These are phyloP conservation scores for Irpex lacteus DNA, from an alignment of 1,284 basidiomycete species.

Conservation along the genomic window DNA sequence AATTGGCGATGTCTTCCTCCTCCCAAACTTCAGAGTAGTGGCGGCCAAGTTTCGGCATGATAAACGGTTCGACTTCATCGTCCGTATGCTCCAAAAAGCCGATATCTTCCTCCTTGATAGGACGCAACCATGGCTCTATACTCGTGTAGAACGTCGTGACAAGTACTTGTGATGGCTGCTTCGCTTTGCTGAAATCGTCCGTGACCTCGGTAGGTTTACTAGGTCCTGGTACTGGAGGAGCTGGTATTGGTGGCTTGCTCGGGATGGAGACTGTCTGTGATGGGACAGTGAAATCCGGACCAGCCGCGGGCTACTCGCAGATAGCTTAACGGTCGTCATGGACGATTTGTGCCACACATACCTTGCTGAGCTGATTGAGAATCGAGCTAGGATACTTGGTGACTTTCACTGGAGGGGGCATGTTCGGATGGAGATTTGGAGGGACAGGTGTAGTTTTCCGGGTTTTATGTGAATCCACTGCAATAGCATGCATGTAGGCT, in stretches of 20 bases:
- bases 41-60: slow-evolving; percentile 83
- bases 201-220: slow-evolving; percentile 78
- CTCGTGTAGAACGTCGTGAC: slow-evolving; percentile 79
- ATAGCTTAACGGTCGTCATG: background rate
- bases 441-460: slow-evolving; percentile 55
- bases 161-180: slow-evolving; percentile 62
- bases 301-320: slow-evolving; percentile 34
- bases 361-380: slow-evolving; percentile 50
- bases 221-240: slow-evolving; percentile 73
- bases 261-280: slow-evolving; percentile 51
- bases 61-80: slow-evolving; percentile 84
- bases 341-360: slow-evolving; percentile 23
- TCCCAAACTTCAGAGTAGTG: slow-evolving; percentile 93
- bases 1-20: slow-evolving; percentile 75
- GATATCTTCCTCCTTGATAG: slow-evolving; percentile 86
- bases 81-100: slow-evolving; percentile 86
- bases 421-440: slow-evolving; percentile 31
- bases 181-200: slow-evolving; percentile 85
- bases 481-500: background rate
- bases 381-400: slow-evolving; percentile 46
- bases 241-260: slow-evolving; percentile 62
- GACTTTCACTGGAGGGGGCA: slow-evolving; percentile 42
- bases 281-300: slow-evolving; percentile 61
- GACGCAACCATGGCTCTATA: slow-evolving; percentile 84
- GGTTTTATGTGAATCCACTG: slow-evolving; percentile 46